phyloP scores from a whole-genome alignment of 352 stramenopile genomes.

The Phytophthora podocarpi region DNA sequence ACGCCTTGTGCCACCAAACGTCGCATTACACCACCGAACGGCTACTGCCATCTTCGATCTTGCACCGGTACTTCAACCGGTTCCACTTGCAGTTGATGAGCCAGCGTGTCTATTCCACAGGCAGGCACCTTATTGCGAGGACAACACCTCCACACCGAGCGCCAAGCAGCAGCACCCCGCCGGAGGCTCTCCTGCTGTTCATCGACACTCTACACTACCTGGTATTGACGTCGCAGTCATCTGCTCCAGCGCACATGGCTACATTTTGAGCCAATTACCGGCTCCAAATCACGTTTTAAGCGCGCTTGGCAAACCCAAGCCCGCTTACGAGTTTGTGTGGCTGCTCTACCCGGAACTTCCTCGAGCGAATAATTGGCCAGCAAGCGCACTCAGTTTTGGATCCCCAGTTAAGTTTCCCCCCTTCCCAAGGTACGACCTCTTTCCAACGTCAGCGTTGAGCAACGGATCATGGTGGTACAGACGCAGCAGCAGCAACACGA shows the following conservation, averaged over 20 bases:
- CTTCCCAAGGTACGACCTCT: slow-evolving; percentile 45
- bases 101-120: not conserved
- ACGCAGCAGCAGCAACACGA: not conserved
- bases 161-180: too few relatives aligned
- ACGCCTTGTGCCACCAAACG: slow-evolving; percentile 8
- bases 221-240: too few relatives aligned
- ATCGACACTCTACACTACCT: not conserved
- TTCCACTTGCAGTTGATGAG: not conserved
- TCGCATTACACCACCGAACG: slow-evolving; percentile 9
- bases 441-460: too few relatives aligned
- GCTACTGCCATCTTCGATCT: slow-evolving; percentile 3
- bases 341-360: slow-evolving; percentile 11
- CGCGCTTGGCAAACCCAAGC: slow-evolving; percentile 10
- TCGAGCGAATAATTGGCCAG: slow-evolving; percentile 26
- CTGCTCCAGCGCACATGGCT: too few relatives aligned
- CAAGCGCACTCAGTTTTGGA: slow-evolving; percentile 29
- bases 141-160: too few relatives aligned
- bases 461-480: slow-evolving; percentile 18
- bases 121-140: too few relatives aligned
- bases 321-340: slow-evolving; percentile 24
- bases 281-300: slow-evolving; percentile 5
- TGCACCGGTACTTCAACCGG: slow-evolving; percentile 15
- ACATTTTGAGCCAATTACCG: slow-evolving; percentile 16
- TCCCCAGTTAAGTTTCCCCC: slow-evolving; percentile 47
- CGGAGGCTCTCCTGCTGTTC: not conserved